Conservation (phyloP, 2,329 filamentous ascomycete genomes). For the Phaeosphaeria sp. region DNA sequence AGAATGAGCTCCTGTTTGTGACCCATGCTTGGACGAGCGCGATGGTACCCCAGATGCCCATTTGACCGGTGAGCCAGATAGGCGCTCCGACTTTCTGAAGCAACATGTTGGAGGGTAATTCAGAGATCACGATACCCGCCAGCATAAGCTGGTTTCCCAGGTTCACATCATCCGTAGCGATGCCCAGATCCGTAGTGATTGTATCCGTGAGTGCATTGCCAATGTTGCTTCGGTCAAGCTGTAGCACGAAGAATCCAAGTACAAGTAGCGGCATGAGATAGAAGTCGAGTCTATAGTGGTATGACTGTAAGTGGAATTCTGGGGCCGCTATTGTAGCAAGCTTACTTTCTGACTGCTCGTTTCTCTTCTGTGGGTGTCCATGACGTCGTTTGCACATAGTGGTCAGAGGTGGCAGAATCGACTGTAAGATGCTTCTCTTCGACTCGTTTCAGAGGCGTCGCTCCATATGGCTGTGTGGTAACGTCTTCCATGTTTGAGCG, state of each 20-base stretch:
- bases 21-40: conserved; percentile 73
- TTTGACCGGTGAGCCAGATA: conserved; percentile 50
- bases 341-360: not conserved
- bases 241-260: conserved; percentile 44
- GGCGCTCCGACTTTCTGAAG: conserved; percentile 46
- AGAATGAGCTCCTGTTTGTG: conserved; percentile 49
- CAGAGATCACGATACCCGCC: conserved; percentile 73
- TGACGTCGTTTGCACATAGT: not conserved
- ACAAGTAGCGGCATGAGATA: conserved; percentile 27
- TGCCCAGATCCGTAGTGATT: conserved; percentile 32
- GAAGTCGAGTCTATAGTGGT: not conserved
- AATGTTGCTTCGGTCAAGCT: conserved; percentile 54
- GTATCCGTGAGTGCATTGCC: conserved; percentile 37
- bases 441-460: not conserved
- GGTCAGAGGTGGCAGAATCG: not conserved
- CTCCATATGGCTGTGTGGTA: not conserved
- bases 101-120: conserved; percentile 51
- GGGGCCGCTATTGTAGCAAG: not conserved
- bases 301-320: not conserved
- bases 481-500: not conserved
- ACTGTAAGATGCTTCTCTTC: not conserved
- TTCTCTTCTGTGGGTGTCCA: not conserved
- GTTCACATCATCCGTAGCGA: conserved; percentile 36
- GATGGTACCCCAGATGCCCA: conserved; percentile 51
- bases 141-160: conserved; percentile 66